Base-by-base conservation (phyloP, 2,329 filamentous ascomycete species). In the Fusarium sp. region DNA sequence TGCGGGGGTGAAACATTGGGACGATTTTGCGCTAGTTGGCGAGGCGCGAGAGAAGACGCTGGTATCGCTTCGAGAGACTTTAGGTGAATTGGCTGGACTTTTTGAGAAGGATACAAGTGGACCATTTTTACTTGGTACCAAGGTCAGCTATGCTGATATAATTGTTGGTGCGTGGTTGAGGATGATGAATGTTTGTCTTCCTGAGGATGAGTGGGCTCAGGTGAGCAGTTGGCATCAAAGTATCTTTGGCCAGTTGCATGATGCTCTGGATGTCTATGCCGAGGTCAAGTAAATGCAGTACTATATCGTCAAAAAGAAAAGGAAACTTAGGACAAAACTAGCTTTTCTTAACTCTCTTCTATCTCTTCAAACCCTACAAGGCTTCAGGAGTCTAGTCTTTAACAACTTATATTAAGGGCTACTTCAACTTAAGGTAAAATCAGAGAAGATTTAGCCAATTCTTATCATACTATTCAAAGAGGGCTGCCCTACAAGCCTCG, bases 161-260 rank as follows among this genome's bases (percentile, higher is more conserved):
- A 86, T 89, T 33, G 82, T 89, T 2, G 87, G 86, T 3, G 85
- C 77, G 1, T 89, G 87, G 87, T 57, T 89, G 73, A 78, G 80
- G 8, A 85, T 87, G 82, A 68, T 82, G 54, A 63, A 69, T 6
- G 73, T 39, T 16, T 80, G 77, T 26, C 71, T 88, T 55, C 82
- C 81, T 1, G 53, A 69, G 55, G 63, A 70, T 4, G 86, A 88
- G 59, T 88, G 85, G 85, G 71, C 83, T 62, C 76, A 81, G 54
- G 62, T 86, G 13, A 78, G 71, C 46, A 66, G 72, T 1, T 89
- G 86, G 84, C 82, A 88, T 71, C 79, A 66, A 3, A 85, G 86
- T 15, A 31, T 84, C 6, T 88, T 86, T 80, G 86, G 82, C 3
- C 68, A 71, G 57, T 66, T 89, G 63, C 77, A 86, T 69, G 83